A percentile compares a stretch with the other conserved stretches of the same genome.
These are phyloP conservation scores for Cardamine chenopodiifolia DNA, from an alignment of 345 rosid genomes.

Conservation along the genomic window DNA sequence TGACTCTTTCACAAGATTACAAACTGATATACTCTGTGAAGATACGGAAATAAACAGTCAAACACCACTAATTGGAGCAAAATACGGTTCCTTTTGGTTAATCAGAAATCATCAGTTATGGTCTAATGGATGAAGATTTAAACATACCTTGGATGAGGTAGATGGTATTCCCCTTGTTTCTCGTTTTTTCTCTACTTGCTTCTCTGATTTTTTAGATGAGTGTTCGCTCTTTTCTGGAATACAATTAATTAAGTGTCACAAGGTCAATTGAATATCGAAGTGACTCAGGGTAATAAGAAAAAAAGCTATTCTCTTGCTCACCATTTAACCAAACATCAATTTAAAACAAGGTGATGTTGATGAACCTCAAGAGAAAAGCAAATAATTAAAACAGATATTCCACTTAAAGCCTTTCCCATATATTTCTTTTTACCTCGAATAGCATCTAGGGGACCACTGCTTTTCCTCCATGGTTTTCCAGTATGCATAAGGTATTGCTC, in stretches of 20 bases:
- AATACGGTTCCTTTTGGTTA: conserved; percentile 10
- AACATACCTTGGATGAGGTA: conserved; percentile 54
- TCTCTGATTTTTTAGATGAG: conserved; percentile 45
- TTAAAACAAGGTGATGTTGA: conserved; percentile 8
- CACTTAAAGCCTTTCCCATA: conserved; percentile 18
- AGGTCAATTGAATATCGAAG: conserved; percentile 1
- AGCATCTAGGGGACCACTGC: conserved; percentile 36
- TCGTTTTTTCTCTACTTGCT: conserved; percentile 52
- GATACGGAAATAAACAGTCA: conserved; percentile 30
- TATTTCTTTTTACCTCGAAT: conserved; percentile 47
- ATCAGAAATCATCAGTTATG: conserved; percentile 15
- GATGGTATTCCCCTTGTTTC: conserved; percentile 47
- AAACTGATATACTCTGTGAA: conserved; percentile 49
- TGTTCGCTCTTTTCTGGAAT: conserved; percentile 55
- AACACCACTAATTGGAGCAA: conserved; percentile 14
- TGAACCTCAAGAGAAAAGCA: conserved; percentile 4
- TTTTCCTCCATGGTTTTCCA: conserved; percentile 88
- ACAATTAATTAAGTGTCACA: conserved; percentile 36
- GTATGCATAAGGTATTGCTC: conserved; percentile 80
- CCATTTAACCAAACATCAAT: neutral
- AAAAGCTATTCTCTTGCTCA: neutral
- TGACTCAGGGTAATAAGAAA: conserved; percentile 20
- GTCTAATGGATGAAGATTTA: conserved; percentile 10
- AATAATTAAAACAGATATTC: neutral
- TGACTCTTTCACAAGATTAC: conserved; percentile 39